phyloP scores from a whole-genome alignment of 148 eudicot species.

The Tetragonia tetragonoides region DNA sequence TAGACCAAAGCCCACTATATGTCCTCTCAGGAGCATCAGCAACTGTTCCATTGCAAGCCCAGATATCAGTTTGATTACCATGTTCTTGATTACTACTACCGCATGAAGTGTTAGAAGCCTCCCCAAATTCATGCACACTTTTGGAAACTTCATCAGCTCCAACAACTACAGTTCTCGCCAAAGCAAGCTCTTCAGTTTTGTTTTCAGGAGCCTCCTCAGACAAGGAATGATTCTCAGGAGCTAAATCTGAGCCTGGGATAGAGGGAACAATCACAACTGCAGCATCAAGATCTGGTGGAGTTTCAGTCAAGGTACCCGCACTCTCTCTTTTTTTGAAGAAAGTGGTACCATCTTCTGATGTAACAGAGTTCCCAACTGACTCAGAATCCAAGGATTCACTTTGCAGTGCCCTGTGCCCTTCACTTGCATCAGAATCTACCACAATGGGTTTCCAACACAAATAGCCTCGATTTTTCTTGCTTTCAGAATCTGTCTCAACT shows the following conservation, averaged over 20 bases:
- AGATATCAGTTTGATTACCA: slow-evolving; percentile 18
- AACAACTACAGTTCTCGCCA: neutral
- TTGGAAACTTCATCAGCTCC: slow-evolving; percentile 17
- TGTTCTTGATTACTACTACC: slow-evolving; percentile 19
- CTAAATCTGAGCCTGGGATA: slow-evolving; percentile 31
- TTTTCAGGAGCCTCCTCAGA: slow-evolving; percentile 27
- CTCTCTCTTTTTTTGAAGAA: slow-evolving; percentile 41
- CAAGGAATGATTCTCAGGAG: slow-evolving; percentile 24
- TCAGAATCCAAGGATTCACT: slow-evolving; percentile 51
- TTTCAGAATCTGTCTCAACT: slow-evolving; percentile 69
- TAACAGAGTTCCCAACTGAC: slow-evolving; percentile 58
- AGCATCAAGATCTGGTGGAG: slow-evolving; percentile 26
- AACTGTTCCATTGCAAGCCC: slow-evolving; percentile 18
- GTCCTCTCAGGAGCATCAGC: slow-evolving; percentile 22
- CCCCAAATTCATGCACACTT: slow-evolving; percentile 26
- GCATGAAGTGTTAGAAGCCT: slow-evolving; percentile 31
- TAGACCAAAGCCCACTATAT: slow-evolving; percentile 24
- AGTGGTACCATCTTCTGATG: slow-evolving; percentile 54
- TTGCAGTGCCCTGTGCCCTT: slow-evolving; percentile 34
- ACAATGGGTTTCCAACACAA: slow-evolving; percentile 30
- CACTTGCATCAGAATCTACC: slow-evolving; percentile 56
- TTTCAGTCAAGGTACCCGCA: slow-evolving; percentile 41
- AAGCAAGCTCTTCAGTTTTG: slow-evolving; percentile 25
- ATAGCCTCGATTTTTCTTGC: slow-evolving; percentile 31
- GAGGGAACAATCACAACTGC: slow-evolving; percentile 25